Conservation (phyloP, 768 basidiomycete genomes). For the Pleurotus platypus region DNA sequence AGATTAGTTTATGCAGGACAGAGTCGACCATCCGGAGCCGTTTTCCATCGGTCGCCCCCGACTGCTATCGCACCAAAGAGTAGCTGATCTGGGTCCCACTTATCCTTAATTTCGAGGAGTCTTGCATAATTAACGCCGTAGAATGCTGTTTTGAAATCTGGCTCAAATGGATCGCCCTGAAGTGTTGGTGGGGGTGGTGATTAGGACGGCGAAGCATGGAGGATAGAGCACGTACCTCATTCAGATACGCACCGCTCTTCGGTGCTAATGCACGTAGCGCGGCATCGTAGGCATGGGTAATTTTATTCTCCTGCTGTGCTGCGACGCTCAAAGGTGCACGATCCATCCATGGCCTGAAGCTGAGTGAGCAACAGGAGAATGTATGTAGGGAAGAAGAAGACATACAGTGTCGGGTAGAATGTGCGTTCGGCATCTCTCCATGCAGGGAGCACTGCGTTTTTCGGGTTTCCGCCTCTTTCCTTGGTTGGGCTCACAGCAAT, state of each 20-base stretch:
- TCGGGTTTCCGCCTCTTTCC: conserved; percentile 7
- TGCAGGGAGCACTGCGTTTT: conserved; percentile 8
- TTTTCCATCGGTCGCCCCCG: conserved; percentile 10
- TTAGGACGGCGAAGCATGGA: not conserved
- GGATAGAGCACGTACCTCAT: conserved; percentile 3
- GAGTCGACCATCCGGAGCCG: not conserved
- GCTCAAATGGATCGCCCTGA: conserved; percentile 5
- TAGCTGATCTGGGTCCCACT: conserved; percentile 6
- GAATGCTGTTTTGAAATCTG: conserved; percentile 10
- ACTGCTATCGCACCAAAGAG: conserved; percentile 4
- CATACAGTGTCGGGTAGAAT: conserved; percentile 1
- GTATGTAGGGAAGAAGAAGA: not conserved
- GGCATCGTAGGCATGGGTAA: conserved; percentile 7
- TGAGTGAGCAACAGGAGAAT: not conserved
- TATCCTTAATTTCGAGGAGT: conserved; percentile 9
- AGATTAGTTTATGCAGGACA: not conserved
- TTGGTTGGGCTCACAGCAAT: conserved; percentile 4
- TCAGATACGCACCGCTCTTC: conserved; percentile 4
- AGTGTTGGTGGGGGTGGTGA: not conserved
- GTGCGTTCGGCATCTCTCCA: conserved; percentile 9
- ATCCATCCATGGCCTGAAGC: not conserved
- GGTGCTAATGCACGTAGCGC: not conserved
- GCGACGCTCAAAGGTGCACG: not conserved
- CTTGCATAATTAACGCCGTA: conserved; percentile 6
- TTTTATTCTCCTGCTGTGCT: not conserved